Evolutionary conservation across 768 basidiomycete species (phyloP).

Genomic region (Trametes cinnabarina): DNA sequence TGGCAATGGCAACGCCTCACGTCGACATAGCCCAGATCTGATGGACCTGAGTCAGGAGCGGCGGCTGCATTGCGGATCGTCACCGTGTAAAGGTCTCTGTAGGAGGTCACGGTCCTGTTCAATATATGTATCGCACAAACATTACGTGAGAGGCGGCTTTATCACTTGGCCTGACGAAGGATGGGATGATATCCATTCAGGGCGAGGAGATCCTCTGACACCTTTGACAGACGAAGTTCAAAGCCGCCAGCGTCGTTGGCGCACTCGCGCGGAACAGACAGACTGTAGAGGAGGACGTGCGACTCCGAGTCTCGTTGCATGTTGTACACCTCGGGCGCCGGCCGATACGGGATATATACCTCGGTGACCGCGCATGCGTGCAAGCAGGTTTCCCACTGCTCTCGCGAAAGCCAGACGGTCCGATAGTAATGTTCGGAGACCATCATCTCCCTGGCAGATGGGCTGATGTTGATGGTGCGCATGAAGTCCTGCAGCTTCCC

Average conservation of each 20-base stretch:
- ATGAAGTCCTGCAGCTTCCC: background rate
- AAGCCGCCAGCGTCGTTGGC: background rate
- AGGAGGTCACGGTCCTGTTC: no score
- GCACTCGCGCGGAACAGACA: background rate
- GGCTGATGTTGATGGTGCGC: no score
- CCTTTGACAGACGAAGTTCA: background rate
- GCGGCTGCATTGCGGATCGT: background rate
- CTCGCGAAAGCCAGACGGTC: background rate
- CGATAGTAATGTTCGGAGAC: background rate
- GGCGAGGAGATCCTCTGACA: background rate
- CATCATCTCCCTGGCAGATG: no score
- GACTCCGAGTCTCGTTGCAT: background rate
- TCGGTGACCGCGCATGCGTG: background rate
- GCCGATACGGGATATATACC: background rate
- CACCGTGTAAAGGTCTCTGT: no score
- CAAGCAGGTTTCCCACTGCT: background rate
- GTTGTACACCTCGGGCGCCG: background rate
- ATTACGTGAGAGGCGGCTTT: no score
- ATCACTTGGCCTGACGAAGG: no score
- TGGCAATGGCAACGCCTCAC: background rate
- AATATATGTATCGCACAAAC: no score
- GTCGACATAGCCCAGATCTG: background rate
- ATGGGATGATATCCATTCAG: no score
- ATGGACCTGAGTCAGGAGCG: background rate
- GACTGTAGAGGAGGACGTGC: background rate